These are phyloP conservation scores for Orbilia blumenaviensis DNA, from an alignment of 2,329 filamentous ascomycete species.

Conservation along the genomic window DNA sequence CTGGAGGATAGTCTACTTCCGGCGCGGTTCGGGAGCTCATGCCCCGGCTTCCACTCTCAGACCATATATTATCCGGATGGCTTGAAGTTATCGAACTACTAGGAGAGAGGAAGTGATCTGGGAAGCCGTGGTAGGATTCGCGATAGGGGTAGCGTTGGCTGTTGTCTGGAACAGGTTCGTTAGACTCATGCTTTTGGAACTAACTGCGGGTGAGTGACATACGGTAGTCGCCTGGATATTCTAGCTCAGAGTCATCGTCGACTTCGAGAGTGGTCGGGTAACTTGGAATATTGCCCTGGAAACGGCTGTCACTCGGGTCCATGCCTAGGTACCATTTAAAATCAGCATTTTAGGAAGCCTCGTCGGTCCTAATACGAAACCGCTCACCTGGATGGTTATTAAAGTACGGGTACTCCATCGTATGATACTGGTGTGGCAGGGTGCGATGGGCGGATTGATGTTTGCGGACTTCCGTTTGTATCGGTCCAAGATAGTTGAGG, in stretches of 20 bases:
- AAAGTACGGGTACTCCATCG: background rate
- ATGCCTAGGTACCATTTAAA: background rate
- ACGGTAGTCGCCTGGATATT: background rate
- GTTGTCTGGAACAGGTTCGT: background rate
- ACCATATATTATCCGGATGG: background rate
- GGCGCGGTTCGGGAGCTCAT: conserved; percentile 7
- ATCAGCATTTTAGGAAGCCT: background rate
- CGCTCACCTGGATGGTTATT: background rate
- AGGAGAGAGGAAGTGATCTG: background rate
- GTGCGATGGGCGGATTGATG: background rate
- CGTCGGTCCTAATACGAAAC: background rate
- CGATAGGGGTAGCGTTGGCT: background rate
- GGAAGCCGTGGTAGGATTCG: too few species aligned
- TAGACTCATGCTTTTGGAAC: background rate
- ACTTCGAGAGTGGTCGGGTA: conserved; percentile 14
- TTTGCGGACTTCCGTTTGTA: background rate
- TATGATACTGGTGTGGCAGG: background rate
- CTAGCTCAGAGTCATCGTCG: too few species aligned
- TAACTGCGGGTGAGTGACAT: background rate
- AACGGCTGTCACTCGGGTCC: conserved; percentile 16
- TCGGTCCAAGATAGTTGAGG: background rate
- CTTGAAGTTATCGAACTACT: background rate
- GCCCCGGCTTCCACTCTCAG: background rate
- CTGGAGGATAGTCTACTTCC: background rate
- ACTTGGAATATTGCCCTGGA: background rate